A percentile compares a stretch with the other conserved stretches of the same genome.
Conservation (phyloP, 2,329 filamentous ascomycete species). For the Alternaria gaisen region DNA sequence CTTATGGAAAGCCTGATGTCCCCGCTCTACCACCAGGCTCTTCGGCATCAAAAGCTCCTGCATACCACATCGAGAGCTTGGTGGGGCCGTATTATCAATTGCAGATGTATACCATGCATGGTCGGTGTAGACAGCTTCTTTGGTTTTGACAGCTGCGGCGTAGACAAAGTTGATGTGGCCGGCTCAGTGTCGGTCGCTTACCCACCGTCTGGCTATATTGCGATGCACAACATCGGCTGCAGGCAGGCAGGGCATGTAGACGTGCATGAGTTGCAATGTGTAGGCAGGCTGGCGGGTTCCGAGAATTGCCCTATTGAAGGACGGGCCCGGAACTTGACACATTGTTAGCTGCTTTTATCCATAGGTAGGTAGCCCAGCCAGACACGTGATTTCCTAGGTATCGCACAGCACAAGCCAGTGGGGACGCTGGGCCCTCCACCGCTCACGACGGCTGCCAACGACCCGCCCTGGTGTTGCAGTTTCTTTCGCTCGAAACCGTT, state of each 20-base stretch:
- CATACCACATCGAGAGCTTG: slow-evolving; percentile 3
- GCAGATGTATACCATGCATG: slow-evolving; percentile 6
- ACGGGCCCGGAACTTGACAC: slow-evolving; percentile 23
- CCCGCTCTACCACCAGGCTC: slow-evolving; percentile 22
- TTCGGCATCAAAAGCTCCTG: slow-evolving; percentile 5
- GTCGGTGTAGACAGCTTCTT: slow-evolving; percentile 12
- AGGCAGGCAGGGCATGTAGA: slow-evolving; percentile 16
- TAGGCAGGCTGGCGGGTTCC: slow-evolving; percentile 23
- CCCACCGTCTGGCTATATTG: slow-evolving; percentile 16
- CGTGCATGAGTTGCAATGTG: slow-evolving; percentile 18
- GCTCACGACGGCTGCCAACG: slow-evolving; percentile 30
- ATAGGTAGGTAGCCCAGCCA: slow-evolving; percentile 1
- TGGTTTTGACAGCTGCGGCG: slow-evolving; percentile 10
- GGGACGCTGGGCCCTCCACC: slow-evolving; percentile 18
- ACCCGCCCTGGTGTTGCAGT: slow-evolving; percentile 31
- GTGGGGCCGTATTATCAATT: slow-evolving; percentile 8
- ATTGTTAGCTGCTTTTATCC: slow-evolving; percentile 26
- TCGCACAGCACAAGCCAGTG: not conserved
- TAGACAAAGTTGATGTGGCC: slow-evolving; percentile 5
- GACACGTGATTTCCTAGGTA: slow-evolving; percentile 23
- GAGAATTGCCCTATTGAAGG: slow-evolving; percentile 19
- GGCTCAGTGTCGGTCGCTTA: slow-evolving; percentile 10
- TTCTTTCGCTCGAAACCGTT: slow-evolving; percentile 25
- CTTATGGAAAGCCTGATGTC: slow-evolving; percentile 18
- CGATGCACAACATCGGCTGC: slow-evolving; percentile 29